Evolutionary conservation across 768 basidiomycete species (phyloP).

Genomic region (Lactarius evosmus): DNA sequence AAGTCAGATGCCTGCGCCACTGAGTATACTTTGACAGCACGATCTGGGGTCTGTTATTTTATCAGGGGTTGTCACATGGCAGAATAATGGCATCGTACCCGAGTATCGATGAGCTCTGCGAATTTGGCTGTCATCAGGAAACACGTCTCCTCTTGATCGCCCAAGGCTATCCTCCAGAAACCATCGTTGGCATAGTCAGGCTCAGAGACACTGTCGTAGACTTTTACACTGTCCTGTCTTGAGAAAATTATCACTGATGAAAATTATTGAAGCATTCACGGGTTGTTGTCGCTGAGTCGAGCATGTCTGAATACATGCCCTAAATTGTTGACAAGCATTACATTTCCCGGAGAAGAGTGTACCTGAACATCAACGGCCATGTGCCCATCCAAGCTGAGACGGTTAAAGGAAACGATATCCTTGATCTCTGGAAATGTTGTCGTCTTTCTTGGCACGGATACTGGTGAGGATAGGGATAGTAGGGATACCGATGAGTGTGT

Average conservation of each 20-base stretch:
- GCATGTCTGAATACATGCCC: slow-evolving; percentile 17
- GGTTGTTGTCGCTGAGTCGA: neutral
- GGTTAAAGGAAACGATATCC: slow-evolving; percentile 28
- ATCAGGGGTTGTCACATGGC: neutral
- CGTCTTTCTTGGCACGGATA: neutral
- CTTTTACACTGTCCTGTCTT: slow-evolving; percentile 6
- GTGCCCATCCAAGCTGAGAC: slow-evolving; percentile 41
- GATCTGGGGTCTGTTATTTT: slow-evolving; percentile 5
- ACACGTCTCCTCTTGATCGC: slow-evolving; percentile 37
- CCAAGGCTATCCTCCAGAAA: slow-evolving; percentile 54
- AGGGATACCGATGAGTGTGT: slow-evolving; percentile 42
- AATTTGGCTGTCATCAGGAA: slow-evolving; percentile 47
- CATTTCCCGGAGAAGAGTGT: slow-evolving; percentile 20
- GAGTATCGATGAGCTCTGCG: slow-evolving; percentile 49
- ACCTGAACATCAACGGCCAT: slow-evolving; percentile 49
- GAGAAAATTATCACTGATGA: neutral
- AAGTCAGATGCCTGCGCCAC: slow-evolving; percentile 37
- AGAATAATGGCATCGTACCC: slow-evolving; percentile 42
- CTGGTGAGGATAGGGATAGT: neutral
- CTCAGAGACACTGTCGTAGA: slow-evolving; percentile 16
- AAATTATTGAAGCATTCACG: neutral
- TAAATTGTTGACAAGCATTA: slow-evolving; percentile 11
- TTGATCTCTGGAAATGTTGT: slow-evolving; percentile 2
- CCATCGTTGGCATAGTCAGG: slow-evolving; percentile 28
- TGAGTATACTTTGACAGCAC: slow-evolving; percentile 35